Percentiles rank a stretch among this genome's conserved stretches.
These are phyloP conservation scores for Ustilago sp. DNA, from an alignment of 1,284 basidiomycete genomes.

Conservation along the genomic window DNA sequence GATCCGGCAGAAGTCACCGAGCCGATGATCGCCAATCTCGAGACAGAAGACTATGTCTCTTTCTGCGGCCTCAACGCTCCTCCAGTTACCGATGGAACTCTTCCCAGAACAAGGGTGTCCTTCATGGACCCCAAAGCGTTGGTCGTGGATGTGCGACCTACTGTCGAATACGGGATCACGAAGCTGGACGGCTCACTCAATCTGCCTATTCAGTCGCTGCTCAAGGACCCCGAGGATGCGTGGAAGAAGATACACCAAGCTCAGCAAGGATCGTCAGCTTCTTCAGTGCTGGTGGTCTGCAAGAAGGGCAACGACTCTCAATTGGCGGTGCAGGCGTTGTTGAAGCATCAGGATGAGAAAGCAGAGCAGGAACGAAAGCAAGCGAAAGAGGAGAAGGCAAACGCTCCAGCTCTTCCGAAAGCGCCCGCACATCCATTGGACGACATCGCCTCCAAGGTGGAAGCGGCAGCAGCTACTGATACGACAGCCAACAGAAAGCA, in stretches of 20 bases:
- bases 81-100: slow-evolving; percentile 70
- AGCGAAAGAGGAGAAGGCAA: neutral
- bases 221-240: slow-evolving; percentile 74
- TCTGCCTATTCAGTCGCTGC: slow-evolving; percentile 76
- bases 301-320: slow-evolving; percentile 67
- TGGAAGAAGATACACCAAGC: slow-evolving; percentile 60
- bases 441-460: neutral
- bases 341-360: slow-evolving; percentile 81
- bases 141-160: slow-evolving; percentile 85
- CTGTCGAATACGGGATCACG: slow-evolving; percentile 87
- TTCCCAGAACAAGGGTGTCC: slow-evolving; percentile 73
- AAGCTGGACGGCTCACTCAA: slow-evolving; percentile 80
- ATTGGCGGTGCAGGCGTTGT: slow-evolving; percentile 26
- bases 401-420: neutral
- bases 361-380: neutral
- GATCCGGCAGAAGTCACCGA: slow-evolving; percentile 42
- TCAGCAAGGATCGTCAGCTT: neutral
- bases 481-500: slow-evolving; percentile 75
- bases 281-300: slow-evolving; percentile 31
- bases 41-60: slow-evolving; percentile 58
- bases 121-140: slow-evolving; percentile 69
- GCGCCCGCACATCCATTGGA: slow-evolving; percentile 20
- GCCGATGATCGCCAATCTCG: slow-evolving; percentile 50
- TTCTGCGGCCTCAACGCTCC: slow-evolving; percentile 57
- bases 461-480: neutral